These are phyloP conservation scores for Fusarium sp. DNA, from an alignment of 2,329 filamentous ascomycete genomes.

Conservation along the genomic window DNA sequence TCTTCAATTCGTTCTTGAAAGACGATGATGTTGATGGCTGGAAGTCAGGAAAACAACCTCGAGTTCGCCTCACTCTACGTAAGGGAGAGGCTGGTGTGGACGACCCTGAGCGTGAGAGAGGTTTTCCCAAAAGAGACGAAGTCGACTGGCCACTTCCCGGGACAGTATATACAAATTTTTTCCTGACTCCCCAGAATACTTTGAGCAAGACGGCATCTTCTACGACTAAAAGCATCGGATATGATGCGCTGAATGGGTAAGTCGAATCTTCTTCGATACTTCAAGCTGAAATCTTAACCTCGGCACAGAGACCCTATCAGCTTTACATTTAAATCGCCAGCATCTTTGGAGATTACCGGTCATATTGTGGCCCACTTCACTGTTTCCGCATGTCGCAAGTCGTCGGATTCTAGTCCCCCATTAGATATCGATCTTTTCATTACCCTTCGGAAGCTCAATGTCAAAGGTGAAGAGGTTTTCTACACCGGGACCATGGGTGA, in stretches of 20 bases:
- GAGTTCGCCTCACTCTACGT: conserved; percentile 71
- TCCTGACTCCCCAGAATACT: conserved; percentile 66
- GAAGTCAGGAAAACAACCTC: conserved; percentile 69
- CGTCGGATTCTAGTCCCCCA: conserved; percentile 49
- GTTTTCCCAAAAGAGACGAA: conserved; percentile 69
- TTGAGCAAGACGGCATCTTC: neutral
- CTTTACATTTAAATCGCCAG: conserved; percentile 69
- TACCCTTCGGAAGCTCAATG: conserved; percentile 72
- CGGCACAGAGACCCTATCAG: conserved; percentile 63
- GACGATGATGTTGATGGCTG: conserved; percentile 74
- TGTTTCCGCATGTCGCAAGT: conserved; percentile 72
- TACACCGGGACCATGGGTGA: conserved; percentile 78
- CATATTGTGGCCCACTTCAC: conserved; percentile 76
- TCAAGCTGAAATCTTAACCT: conserved; percentile 60
- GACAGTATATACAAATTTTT: conserved; percentile 74
- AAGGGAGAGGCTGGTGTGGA: conserved; percentile 79
- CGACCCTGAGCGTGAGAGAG: conserved; percentile 71
- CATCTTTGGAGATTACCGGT: conserved; percentile 78
- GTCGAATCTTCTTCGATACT: conserved; percentile 66
- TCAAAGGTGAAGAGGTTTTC: conserved; percentile 69
- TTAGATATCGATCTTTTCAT: conserved; percentile 75
- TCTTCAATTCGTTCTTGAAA: conserved; percentile 80
- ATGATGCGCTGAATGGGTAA: conserved; percentile 4
- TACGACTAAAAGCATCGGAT: conserved; percentile 51
- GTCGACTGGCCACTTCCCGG: conserved; percentile 76